Conservation (phyloP, 108 stramenopile genomes). For the Stephanodiscus minutulus region DNA sequence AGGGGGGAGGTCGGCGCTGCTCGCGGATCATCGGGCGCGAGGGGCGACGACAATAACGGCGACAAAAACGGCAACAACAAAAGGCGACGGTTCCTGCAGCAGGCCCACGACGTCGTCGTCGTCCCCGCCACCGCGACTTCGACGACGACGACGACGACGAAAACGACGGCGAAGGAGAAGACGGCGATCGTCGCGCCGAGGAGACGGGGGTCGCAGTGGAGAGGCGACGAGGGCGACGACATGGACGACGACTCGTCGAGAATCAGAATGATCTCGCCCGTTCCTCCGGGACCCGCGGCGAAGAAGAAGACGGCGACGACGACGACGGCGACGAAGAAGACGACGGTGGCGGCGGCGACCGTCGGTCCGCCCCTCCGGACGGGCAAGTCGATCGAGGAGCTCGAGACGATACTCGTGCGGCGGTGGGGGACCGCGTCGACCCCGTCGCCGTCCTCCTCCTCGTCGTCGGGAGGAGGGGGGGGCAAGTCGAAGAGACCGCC, state of each 20-base stretch:
- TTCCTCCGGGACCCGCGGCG: no score
- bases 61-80: neutral
- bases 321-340: neutral
- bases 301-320: neutral
- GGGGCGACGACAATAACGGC: neutral
- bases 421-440: constrained; percentile 64
- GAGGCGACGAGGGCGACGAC: constrained; percentile 16
- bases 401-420: constrained; percentile 65
- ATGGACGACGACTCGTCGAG: neutral
- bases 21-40: neutral
- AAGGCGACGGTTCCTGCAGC: constrained; percentile 43
- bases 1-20: neutral
- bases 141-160: neutral
- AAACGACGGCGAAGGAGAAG: neutral
- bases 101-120: constrained; percentile 24
- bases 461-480: constrained; percentile 26
- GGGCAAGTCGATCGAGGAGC: constrained; percentile 75
- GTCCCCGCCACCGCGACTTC: neutral
- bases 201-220: no score
- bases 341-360: neutral
- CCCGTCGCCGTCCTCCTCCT: constrained; percentile 6
- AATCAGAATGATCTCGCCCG: no score
- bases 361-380: constrained; percentile 37
- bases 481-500: constrained; percentile 23
- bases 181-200: neutral